Conservation (phyloP, 176 grass and related monocot genomes). For the Hordeum marinum region DNA sequence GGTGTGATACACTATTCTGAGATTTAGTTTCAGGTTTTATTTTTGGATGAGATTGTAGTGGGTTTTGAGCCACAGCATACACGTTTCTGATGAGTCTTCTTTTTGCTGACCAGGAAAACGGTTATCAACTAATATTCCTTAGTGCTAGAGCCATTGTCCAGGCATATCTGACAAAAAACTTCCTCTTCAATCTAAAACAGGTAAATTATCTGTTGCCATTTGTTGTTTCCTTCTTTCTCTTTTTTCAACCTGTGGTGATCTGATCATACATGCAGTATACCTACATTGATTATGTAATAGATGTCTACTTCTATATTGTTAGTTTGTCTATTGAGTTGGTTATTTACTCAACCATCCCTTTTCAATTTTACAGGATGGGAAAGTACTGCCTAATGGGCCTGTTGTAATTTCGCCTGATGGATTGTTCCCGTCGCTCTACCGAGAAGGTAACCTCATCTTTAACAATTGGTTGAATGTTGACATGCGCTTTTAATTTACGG, state of each 20-base stretch:
- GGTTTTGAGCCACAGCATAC: neutral
- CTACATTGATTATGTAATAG: neutral
- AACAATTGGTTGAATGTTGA: too few species aligned
- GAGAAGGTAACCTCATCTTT: constrained; percentile 63
- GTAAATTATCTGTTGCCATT: constrained; percentile 25
- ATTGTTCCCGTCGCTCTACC: constrained; percentile 91
- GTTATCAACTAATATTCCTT: constrained; percentile 96
- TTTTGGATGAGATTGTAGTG: neutral
- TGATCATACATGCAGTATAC: neutral
- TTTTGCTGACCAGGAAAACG: constrained; percentile 76
- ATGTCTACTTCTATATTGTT: constrained; percentile 4
- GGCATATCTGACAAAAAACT: constrained; percentile 96
- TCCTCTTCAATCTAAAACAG: constrained; percentile 98
- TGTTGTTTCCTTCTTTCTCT: neutral
- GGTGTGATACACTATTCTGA: constrained; percentile 25
- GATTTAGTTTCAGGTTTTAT: neutral
- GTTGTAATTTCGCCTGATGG: constrained; percentile 98
- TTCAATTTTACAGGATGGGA: constrained; percentile 79
- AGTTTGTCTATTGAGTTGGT: neutral
- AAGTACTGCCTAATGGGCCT: constrained; percentile 89
- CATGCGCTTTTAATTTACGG: too few species aligned
- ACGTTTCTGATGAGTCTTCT: constrained; percentile 10
- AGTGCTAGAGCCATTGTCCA: constrained; percentile 99
- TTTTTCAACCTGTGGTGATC: neutral
- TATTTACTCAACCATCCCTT: neutral